Evolutionary conservation across 495 filamentous ascomycete species (phyloP), one percentile per base, ranked within the genome.

Genomic region (Gamarada debralockiae): DNA sequence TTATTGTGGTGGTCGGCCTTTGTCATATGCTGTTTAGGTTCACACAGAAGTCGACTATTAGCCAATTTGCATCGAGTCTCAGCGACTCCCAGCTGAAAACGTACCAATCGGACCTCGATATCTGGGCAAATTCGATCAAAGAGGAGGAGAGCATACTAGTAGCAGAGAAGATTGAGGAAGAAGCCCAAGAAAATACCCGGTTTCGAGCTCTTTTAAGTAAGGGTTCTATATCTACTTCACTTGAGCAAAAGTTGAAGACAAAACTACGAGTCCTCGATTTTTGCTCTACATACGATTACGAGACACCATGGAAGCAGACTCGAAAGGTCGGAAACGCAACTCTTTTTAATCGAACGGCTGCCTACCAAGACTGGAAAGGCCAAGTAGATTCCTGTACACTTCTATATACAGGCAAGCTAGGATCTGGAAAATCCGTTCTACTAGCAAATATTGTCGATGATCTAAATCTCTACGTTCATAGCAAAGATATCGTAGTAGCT

Each of bases 371-470:
- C 14, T 76, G 71, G 71, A 76, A 70, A 53, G 23, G 34, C 27
- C 48, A 41, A 31, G 14, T 40, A 31, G 24, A 41, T 42, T 65
- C 65, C 38, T 61, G 40, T 22, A 71, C 67, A 12, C 63, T 75
- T 24, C 38, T 71, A 17, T 70, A 56, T 52, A 63, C 44, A 23
- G 72, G 69, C 33, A 76, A 69, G 43, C 58, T 74, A 20, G 71
- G 71, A 20, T 70, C 66, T 15, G 71, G 70, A 8, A 73, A 75
- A 56, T 71, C 70, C 18, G 68, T 71, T 38, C 50, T 72, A 22
- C 55, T 73, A 29, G 69, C 70, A 12, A 75, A 73, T 60, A 64
- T 75, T 29, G 61, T 73, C 24, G 65, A 74, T 52, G 69, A 75
- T 56, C 49, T 75, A 24, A 57, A 65, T 57, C 58, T 72, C 44